Conservation (phyloP, 768 basidiomycete species). For the Boletus rufocinnamomeus region DNA sequence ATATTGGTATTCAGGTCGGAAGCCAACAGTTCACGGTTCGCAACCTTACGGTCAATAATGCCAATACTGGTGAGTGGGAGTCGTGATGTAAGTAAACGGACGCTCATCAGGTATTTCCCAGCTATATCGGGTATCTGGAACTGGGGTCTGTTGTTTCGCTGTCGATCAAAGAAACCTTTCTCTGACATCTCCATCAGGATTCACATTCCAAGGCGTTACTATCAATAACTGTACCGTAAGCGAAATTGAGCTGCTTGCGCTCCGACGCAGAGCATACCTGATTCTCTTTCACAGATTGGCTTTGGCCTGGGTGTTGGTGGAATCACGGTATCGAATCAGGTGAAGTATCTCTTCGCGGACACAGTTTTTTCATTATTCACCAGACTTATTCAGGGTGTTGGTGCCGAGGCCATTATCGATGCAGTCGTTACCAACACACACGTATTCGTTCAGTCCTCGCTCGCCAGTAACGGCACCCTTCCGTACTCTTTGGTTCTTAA, state of each 20-base stretch:
- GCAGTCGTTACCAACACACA: conserved; percentile 47
- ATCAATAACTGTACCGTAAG: conserved; percentile 42
- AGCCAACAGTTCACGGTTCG: conserved; percentile 80
- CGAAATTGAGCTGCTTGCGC: background rate
- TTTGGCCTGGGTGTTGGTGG: conserved; percentile 49
- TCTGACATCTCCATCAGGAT: conserved; percentile 35
- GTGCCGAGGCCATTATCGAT: conserved; percentile 47
- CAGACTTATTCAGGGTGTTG: conserved; percentile 37
- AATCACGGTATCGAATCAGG: conserved; percentile 33
- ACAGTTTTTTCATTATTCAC: background rate
- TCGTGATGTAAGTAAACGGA: background rate
- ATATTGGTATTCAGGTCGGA: conserved; percentile 67
- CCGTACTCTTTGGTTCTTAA: conserved; percentile 39
- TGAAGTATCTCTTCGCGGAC: conserved; percentile 9
- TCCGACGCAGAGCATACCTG: background rate
- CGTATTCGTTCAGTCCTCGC: conserved; percentile 44
- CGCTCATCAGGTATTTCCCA: conserved; percentile 8
- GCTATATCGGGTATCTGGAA: conserved; percentile 40
- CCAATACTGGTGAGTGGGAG: conserved; percentile 36
- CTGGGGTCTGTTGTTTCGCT: conserved; percentile 38
- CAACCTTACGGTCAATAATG: conserved; percentile 56
- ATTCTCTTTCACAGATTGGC: conserved; percentile 36
- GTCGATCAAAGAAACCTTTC: background rate
- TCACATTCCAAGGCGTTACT: conserved; percentile 54
- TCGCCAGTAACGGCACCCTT: conserved; percentile 27